A percentile compares a stretch with the other conserved stretches of the same genome.
Evolutionary conservation across 768 basidiomycete species (phyloP).

Genomic region (Pholiota microspora): DNA sequence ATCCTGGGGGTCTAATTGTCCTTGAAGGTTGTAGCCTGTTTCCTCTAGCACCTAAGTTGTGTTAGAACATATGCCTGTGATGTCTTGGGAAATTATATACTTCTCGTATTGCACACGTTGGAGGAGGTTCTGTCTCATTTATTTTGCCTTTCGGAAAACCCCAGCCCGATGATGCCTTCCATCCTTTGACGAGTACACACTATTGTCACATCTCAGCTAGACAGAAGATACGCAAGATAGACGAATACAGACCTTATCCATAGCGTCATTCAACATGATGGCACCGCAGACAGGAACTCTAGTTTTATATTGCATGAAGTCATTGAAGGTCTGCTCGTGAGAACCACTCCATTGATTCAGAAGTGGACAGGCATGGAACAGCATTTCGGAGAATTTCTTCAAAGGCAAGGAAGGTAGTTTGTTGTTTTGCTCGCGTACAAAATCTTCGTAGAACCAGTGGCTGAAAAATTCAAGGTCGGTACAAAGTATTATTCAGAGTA

Average conservation of each 20-base stretch:
- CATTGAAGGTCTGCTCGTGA: conserved; percentile 82
- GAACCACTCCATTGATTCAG: conserved; percentile 81
- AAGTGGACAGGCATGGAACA: conserved; percentile 84
- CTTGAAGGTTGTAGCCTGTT: conserved; percentile 87
- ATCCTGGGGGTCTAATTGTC: conserved; percentile 60
- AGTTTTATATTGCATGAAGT: conserved; percentile 95
- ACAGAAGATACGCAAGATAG: background rate
- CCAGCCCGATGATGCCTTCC: conserved; percentile 97
- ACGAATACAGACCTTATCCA: conserved; percentile 75
- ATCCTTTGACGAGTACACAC: conserved; percentile 98
- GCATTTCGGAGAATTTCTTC: conserved; percentile 89
- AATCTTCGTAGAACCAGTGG: conserved; percentile 99
- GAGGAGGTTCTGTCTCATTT: conserved; percentile 86
- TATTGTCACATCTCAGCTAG: conserved; percentile 27
- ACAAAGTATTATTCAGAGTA: too few species aligned
- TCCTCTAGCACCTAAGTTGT: conserved; percentile 84
- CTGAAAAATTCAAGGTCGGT: conserved; percentile 53
- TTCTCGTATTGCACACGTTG: conserved; percentile 88
- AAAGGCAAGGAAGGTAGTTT: conserved; percentile 85
- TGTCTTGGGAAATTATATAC: conserved; percentile 42
- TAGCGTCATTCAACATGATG: conserved; percentile 88
- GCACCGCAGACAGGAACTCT: conserved; percentile 97
- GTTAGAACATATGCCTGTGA: conserved; percentile 9
- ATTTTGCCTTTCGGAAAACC: conserved; percentile 99
- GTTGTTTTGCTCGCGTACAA: conserved; percentile 88